These are phyloP conservation scores for Phytophthora niederhauseri DNA, from an alignment of 352 stramenopile genomes.

Conservation along the genomic window DNA sequence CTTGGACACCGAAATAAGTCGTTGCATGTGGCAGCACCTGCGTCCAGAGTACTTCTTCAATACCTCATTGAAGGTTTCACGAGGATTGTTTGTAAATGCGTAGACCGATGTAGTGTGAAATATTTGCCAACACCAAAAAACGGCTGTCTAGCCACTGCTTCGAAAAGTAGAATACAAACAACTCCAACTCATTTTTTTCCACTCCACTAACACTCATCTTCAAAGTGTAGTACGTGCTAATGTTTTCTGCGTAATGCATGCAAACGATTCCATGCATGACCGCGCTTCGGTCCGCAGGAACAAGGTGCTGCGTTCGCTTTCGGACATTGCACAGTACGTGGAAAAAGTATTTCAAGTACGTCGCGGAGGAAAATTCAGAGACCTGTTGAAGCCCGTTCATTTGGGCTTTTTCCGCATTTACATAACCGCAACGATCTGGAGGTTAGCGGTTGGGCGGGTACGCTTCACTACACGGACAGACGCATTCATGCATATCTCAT, in stretches of 20 bases:
- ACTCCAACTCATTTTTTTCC: not conserved
- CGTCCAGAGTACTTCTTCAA: conserved; percentile 5
- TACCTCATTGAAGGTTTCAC: conserved; percentile 4
- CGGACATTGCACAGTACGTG: conserved; percentile 10
- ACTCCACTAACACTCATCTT: conserved; percentile 3
- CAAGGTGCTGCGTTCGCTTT: not conserved
- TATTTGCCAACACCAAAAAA: not conserved
- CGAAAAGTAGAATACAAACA: conserved; percentile 5
- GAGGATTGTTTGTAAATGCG: conserved; percentile 5
- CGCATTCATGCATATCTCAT: not conserved
- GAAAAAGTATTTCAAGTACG: conserved; percentile 5
- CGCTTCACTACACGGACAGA: conserved; percentile 1
- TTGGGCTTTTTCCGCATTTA: conserved; percentile 6
- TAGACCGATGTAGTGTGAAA: not conserved
- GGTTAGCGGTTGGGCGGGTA: not conserved
- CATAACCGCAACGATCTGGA: not conserved
- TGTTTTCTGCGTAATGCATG: not conserved
- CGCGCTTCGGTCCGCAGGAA: not conserved
- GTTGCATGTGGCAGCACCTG: conserved; percentile 3
- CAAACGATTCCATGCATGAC: not conserved
- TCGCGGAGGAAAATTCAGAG: not conserved
- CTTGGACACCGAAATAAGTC: not conserved
- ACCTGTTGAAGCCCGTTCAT: not conserved
- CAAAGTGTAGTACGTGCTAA: not conserved
- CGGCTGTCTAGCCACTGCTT: conserved; percentile 1